Evolutionary conservation across 2,329 filamentous ascomycete species (phyloP), one percentile per base, ranked within the genome.

Genomic region (Coleophoma cylindrospora): DNA sequence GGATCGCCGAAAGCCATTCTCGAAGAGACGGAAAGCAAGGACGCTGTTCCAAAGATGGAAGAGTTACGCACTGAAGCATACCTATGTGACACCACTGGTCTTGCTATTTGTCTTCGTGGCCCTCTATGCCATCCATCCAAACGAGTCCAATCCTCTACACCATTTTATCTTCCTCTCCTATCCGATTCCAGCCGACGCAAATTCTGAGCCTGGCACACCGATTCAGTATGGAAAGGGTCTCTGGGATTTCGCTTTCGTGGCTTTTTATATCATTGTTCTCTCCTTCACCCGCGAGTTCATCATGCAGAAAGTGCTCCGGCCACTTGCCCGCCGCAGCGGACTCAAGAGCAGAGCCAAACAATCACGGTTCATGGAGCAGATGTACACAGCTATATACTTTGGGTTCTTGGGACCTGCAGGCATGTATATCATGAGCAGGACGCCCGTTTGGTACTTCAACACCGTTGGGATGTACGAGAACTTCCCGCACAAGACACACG

Each of bases 361-460:
- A 64, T 80, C 85, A 14, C 86, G 91, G 34, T 96, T 96, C 76
- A 94, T 96, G 89, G 91, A 97, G 70, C 91, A 97, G 71, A 83
- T 87, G 64, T 97, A 97, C 71, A 96, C 91, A 1, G 91, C 91
- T 22, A 74, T 96, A 48, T 96, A 97, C 77, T 96, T 96, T 68
- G 82, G 70, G 41, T 67, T 94, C 51, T 84, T 95, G 50, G 90
- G 90, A 1, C 91, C 91, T 2, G 85, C 84, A 49, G 91, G 91
- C 48, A 69, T 96, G 62, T 96, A 87, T 66, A 88, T 96, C 66
- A 96, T 97, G 91, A 87, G 80, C 64, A 79, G 81, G 55, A 92
- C 89, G n/a, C 86, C 91, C 8, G 83, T 96, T 40, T 96, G 91
- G 92, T 96, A 95, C 70, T 96, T 95, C 78, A 91, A 95, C 72